Conservation (phyloP, 2,329 filamentous ascomycete species). For the Aspergillus arachidicola region DNA sequence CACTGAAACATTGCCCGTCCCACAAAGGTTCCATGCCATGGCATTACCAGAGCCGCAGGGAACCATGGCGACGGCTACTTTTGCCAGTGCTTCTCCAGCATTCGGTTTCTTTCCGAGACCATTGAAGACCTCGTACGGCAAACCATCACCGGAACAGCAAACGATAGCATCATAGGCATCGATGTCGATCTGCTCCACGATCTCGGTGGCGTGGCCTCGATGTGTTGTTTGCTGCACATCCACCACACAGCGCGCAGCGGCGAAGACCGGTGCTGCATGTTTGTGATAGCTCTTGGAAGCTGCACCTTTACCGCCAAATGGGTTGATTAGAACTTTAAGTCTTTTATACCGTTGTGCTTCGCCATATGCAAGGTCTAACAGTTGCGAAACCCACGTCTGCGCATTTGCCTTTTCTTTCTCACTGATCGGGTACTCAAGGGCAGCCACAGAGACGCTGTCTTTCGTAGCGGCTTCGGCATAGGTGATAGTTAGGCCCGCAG, state of each 20-base stretch:
- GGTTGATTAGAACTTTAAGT: constrained; percentile 88
- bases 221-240: constrained; percentile 73
- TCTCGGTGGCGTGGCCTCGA: constrained; percentile 75
- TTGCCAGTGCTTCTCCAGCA: constrained; percentile 71
- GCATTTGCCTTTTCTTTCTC: constrained; percentile 54
- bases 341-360: constrained; percentile 69
- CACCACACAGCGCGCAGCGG: constrained; percentile 75
- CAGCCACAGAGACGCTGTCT: constrained; percentile 61
- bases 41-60: constrained; percentile 95
- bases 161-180: constrained; percentile 82
- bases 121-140: constrained; percentile 94
- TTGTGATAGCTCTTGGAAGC: constrained; percentile 73
- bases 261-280: constrained; percentile 79
- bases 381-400: constrained; percentile 62
- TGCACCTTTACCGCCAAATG: constrained; percentile 79
- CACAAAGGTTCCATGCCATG: constrained; percentile 86
- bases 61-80: constrained; percentile 80
- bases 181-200: constrained; percentile 75
- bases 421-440: constrained; percentile 63
- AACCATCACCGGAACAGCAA: constrained; percentile 87
- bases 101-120: constrained; percentile 78
- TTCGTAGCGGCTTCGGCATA: constrained; percentile 68
- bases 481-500: constrained; percentile 67
- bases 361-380: constrained; percentile 73
- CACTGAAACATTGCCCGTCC: constrained; percentile 72